Conservation (phyloP, 2,329 filamentous ascomycete species). For the Westerdykella sp. region DNA sequence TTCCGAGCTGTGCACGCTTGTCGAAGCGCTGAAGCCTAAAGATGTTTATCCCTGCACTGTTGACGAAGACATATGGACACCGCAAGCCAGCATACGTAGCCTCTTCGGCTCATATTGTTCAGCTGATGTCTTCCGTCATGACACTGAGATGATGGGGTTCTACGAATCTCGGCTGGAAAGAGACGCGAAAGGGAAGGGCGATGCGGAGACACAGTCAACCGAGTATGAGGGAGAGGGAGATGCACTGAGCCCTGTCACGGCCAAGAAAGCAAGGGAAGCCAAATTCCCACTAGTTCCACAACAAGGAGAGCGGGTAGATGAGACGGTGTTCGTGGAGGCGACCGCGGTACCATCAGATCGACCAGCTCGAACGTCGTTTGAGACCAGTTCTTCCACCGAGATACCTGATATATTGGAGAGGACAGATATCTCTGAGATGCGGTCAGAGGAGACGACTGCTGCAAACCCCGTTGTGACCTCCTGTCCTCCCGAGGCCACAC, state of each 20-base stretch:
- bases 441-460: too few species aligned
- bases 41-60: slow-evolving; percentile 79
- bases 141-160: slow-evolving; percentile 52
- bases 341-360: not conserved
- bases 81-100: slow-evolving; percentile 55
- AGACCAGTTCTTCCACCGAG: too few species aligned
- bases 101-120: slow-evolving; percentile 69
- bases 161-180: slow-evolving; percentile 12
- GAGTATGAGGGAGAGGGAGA: slow-evolving; percentile 4
- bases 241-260: slow-evolving; percentile 1
- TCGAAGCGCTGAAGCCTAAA: slow-evolving; percentile 61
- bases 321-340: too few species aligned
- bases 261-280: slow-evolving; percentile 2
- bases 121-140: slow-evolving; percentile 56
- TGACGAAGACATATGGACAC: slow-evolving; percentile 56
- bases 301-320: too few species aligned
- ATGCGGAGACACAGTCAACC: slow-evolving; percentile 7
- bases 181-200: slow-evolving; percentile 8
- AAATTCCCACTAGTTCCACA: too few species aligned
- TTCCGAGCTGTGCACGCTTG: slow-evolving; percentile 65
- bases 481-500: too few species aligned
- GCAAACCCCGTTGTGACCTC: too few species aligned
- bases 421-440: too few species aligned
- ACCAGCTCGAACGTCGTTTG: not conserved
- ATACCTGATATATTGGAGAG: too few species aligned